phyloP scores from a whole-genome alignment of 139 green algal species.

The Coccomyxa sp. region DNA sequence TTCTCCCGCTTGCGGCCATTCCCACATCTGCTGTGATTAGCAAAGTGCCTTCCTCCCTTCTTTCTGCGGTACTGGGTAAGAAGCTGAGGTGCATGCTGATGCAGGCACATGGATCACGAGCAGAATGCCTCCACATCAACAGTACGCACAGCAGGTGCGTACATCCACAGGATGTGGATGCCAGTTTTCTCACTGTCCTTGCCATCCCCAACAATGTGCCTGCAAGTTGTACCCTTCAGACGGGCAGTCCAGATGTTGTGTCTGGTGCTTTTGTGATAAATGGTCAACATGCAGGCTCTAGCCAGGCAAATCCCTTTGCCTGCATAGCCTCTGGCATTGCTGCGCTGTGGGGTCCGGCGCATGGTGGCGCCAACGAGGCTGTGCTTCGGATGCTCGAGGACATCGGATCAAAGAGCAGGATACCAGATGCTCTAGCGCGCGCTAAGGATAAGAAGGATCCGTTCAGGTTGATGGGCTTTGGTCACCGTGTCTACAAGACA shows the following conservation, averaged over 20 bases:
- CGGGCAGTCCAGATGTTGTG: too few species aligned
- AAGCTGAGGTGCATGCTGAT: neutral
- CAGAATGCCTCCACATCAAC: conserved; percentile 67
- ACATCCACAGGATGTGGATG: neutral
- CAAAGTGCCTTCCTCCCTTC: too few species aligned
- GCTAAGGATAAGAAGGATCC: conserved; percentile 60
- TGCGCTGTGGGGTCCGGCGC: conserved; percentile 62
- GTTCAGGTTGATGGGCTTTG: conserved; percentile 75
- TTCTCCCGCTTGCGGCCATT: neutral
- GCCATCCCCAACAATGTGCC: neutral
- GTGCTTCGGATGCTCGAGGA: conserved; percentile 53
- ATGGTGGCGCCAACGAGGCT: conserved; percentile 66
- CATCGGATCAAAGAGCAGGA: conserved; percentile 40
- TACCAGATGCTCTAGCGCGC: conserved; percentile 34
- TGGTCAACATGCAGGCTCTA: conserved; percentile 32
- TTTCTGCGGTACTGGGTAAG: too few species aligned
- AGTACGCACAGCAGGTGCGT: conserved; percentile 42
- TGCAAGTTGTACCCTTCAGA: neutral
- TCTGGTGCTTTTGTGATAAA: too few species aligned
- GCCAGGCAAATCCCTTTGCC: conserved; percentile 68
- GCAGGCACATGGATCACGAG: conserved; percentile 63
- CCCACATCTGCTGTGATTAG: neutral
- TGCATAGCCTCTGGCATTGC: conserved; percentile 66
- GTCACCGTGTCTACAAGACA: conserved; percentile 70
- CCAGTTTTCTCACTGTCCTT: neutral